Evolutionary conservation across 306 rosid genomes (phyloP).

Genomic region (Trichosanthes cucumerina): DNA sequence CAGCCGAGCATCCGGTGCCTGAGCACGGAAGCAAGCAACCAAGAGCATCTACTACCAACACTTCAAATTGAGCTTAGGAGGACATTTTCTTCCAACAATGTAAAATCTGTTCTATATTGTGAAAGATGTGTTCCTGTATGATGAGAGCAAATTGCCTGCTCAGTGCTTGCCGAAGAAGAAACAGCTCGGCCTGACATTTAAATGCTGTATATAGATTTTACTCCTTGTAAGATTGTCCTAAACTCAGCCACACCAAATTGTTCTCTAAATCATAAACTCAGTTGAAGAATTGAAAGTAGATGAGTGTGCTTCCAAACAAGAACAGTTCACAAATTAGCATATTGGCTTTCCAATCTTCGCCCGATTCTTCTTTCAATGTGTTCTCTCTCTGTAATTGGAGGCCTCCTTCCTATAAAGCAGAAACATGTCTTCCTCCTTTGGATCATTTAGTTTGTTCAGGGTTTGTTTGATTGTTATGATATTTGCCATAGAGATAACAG

Average conservation of each 20-base stretch:
- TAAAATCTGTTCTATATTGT: background rate
- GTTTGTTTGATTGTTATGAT: background rate
- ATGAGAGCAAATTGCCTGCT: background rate
- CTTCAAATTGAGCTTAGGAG: constrained; percentile 5
- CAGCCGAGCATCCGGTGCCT: background rate
- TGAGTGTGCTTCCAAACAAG: constrained; percentile 1
- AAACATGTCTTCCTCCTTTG: background rate
- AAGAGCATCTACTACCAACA: constrained; percentile 8
- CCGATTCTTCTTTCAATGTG: background rate
- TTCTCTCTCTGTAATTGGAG: background rate
- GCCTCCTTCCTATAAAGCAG: background rate
- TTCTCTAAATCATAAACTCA: background rate
- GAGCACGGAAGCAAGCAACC: constrained; percentile 12
- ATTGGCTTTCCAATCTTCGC: background rate
- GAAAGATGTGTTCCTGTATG: constrained; percentile 3
- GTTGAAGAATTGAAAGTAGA: constrained; percentile 2
- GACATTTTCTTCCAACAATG: constrained; percentile 1
- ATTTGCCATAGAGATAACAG: background rate
- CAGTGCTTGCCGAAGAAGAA: background rate
- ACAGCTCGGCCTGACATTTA: background rate
- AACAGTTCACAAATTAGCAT: background rate
- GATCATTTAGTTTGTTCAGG: background rate
- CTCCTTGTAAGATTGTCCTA: background rate
- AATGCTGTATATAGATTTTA: constrained; percentile 6
- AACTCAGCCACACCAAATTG: background rate